Evolutionary conservation across 2,329 filamentous ascomycete genomes (phyloP), one percentile per base, ranked within the genome.

Genomic region (Talaromyces sp.): DNA sequence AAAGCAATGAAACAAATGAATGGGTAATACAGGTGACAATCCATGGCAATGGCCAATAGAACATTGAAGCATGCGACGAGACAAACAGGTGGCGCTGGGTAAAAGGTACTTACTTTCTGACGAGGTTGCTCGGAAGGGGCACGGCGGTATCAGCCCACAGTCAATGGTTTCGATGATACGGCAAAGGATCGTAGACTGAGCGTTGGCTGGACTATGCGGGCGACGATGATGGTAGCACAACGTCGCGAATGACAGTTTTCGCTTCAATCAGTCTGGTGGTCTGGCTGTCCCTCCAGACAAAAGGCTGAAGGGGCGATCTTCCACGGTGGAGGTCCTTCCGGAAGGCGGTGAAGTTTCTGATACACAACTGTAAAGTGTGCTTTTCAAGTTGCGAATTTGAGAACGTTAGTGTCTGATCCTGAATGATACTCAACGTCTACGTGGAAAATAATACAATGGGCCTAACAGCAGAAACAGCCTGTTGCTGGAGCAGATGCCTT

Each of bases 331-430:
- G 28, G 50, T 31, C 8, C 48, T n/a, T n/a, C 44, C 50, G 50
- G 31, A 54, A 37, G 50, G 50, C 50, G 50, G 50, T 54, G 50
- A 54, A 54, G 50, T 37, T 5, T 21, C n/a, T 52, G 48, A 52
- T 52, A 23, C n/a, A 54, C 50, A 21, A 16, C 31, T 12, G n/a
- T 33, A 31, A 11, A n/a, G 16, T 18, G 3, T 52, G n/a, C 48
- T 35, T 33, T 5, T 21, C n/a, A n/a, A n/a, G n/a, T n/a, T n/a
- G n/a, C n/a, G n/a, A n/a, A n/a, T n/a, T n/a, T n/a, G n/a, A n/a
- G n/a, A n/a, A n/a, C n/a, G n/a, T n/a, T n/a, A n/a, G n/a, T n/a
- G n/a, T n/a, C n/a, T n/a, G n/a, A n/a, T n/a, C n/a, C n/a, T n/a
- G n/a, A n/a, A n/a, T n/a, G n/a, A n/a, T n/a, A n/a, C n/a, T n/a